These are phyloP conservation scores for Diutina catenulata DNA, from an alignment of 1,139 yeast species.

Conservation along the genomic window DNA sequence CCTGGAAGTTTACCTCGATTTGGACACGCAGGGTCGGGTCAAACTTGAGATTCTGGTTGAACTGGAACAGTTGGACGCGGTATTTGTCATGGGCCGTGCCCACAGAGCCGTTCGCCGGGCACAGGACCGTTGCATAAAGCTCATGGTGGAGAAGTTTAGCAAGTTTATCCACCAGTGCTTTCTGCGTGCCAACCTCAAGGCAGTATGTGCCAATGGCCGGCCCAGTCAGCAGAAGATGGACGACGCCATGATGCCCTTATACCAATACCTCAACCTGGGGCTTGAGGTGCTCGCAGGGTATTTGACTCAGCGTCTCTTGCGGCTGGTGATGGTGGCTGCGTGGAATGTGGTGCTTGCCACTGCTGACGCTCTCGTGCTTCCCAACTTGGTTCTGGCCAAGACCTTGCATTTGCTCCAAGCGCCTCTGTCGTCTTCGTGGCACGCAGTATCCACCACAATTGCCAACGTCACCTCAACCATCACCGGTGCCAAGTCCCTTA, in stretches of 20 bases:
- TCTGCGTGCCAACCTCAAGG: slow-evolving; percentile 34
- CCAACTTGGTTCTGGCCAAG: slow-evolving; percentile 40
- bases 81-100: slow-evolving; percentile 70
- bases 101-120: slow-evolving; percentile 52
- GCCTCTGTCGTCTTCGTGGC: slow-evolving; percentile 22
- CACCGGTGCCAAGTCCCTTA: slow-evolving; percentile 45
- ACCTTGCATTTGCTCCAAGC: background rate
- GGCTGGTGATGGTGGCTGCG: slow-evolving; percentile 63
- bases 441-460: slow-evolving; percentile 37
- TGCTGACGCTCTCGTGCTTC: slow-evolving; percentile 61
- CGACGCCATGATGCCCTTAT: slow-evolving; percentile 63
- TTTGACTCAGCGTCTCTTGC: slow-evolving; percentile 44
- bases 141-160: slow-evolving; percentile 53
- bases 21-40: slow-evolving; percentile 60
- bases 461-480: slow-evolving; percentile 35
- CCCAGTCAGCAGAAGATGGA: slow-evolving; percentile 47
- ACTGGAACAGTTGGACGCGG: slow-evolving; percentile 64
- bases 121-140: slow-evolving; percentile 51
- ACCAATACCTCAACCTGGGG: slow-evolving; percentile 63
- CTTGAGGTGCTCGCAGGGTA: slow-evolving; percentile 54
- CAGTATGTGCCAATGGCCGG: slow-evolving; percentile 36
- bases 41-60: slow-evolving; percentile 62
- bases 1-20: slow-evolving; percentile 45
- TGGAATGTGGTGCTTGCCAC: slow-evolving; percentile 59
- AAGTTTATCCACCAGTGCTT: slow-evolving; percentile 30